These are phyloP conservation scores for Phytophthora sansomeana DNA, from an alignment of 352 stramenopile species.

Conservation along the genomic window DNA sequence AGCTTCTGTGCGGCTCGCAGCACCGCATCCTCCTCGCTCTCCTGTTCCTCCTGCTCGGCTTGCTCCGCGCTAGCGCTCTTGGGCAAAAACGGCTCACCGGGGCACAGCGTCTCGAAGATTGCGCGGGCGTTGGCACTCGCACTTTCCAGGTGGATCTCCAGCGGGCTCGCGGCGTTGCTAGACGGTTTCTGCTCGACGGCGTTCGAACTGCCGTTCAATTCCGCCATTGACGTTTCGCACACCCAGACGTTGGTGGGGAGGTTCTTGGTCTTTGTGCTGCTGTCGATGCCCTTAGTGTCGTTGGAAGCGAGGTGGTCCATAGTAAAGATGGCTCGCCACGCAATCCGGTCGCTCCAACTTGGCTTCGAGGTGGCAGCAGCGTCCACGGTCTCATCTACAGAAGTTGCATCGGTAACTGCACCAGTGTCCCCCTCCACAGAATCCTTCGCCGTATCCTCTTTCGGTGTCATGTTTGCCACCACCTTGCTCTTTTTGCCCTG, in stretches of 20 bases:
- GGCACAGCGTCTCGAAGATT: constrained; percentile 72
- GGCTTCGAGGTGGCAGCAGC: background rate
- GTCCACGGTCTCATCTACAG: background rate
- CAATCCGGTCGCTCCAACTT: constrained; percentile 42
- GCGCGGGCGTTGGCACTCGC: constrained; percentile 63
- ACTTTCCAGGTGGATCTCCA: constrained; percentile 74
- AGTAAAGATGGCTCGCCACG: constrained; percentile 71
- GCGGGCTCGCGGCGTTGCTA: constrained; percentile 30
- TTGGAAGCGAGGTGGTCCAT: constrained; percentile 54
- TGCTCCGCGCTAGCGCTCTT: constrained; percentile 71
- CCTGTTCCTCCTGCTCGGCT: constrained; percentile 63
- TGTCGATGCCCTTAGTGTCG: constrained; percentile 12
- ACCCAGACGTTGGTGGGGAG: constrained; percentile 59
- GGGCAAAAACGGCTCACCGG: constrained; percentile 62
- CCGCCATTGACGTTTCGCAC: constrained; percentile 49
- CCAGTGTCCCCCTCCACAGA: background rate
- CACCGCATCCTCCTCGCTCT: constrained; percentile 68
- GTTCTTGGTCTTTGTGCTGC: constrained; percentile 25
- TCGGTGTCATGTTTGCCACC: background rate
- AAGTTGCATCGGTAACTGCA: constrained; percentile 1
- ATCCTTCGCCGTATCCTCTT: background rate
- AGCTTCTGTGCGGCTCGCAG: constrained; percentile 67
- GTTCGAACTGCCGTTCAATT: background rate
- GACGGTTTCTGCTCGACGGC: background rate
- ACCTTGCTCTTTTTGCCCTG: constrained; percentile 7